These are phyloP conservation scores for Trametes maxima DNA, from an alignment of 768 basidiomycete genomes.

Conservation along the genomic window DNA sequence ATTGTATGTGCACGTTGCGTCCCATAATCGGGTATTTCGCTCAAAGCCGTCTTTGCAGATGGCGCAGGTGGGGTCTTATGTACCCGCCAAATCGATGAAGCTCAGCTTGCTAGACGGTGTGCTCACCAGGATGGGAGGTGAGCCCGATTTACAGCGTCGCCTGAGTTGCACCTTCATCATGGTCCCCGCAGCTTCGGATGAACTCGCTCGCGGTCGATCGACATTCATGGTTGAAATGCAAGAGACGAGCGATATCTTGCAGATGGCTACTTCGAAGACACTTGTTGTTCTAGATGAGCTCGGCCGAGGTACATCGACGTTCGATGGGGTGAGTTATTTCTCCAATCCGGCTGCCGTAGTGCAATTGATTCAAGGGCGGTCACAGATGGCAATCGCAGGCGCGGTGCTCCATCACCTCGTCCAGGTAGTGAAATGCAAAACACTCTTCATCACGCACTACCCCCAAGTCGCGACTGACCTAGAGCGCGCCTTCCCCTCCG, in stretches of 20 bases:
- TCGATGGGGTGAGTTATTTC: slow-evolving; percentile 62
- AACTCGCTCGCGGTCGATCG: slow-evolving; percentile 81
- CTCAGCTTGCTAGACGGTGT: slow-evolving; percentile 85
- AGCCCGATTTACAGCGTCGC: slow-evolving; percentile 22
- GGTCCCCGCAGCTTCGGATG: slow-evolving; percentile 69
- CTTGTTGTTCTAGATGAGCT: slow-evolving; percentile 91
- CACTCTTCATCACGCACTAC: slow-evolving; percentile 95
- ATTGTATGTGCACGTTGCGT: slow-evolving; percentile 35
- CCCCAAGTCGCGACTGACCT: slow-evolving; percentile 77
- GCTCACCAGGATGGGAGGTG: slow-evolving; percentile 88
- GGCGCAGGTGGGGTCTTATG: slow-evolving; percentile 94
- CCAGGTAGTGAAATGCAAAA: slow-evolving; percentile 60
- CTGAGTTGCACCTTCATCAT: slow-evolving; percentile 10
- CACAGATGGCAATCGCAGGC: slow-evolving; percentile 83
- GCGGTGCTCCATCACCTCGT: slow-evolving; percentile 78
- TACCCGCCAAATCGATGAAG: slow-evolving; percentile 76
- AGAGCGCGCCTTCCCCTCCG: slow-evolving; percentile 56
- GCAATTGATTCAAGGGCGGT: slow-evolving; percentile 9
- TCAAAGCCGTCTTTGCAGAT: slow-evolving; percentile 30
- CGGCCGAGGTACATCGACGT: slow-evolving; percentile 89
- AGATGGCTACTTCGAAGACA: slow-evolving; percentile 69
- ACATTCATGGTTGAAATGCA: slow-evolving; percentile 98
- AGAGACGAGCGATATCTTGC: slow-evolving; percentile 89
- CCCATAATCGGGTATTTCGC: not conserved
- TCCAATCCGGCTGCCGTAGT: not conserved